Evolutionary conservation across 768 basidiomycete genomes (phyloP), one percentile per base, ranked within the genome.

Genomic region (Phaeolepiota aurea): DNA sequence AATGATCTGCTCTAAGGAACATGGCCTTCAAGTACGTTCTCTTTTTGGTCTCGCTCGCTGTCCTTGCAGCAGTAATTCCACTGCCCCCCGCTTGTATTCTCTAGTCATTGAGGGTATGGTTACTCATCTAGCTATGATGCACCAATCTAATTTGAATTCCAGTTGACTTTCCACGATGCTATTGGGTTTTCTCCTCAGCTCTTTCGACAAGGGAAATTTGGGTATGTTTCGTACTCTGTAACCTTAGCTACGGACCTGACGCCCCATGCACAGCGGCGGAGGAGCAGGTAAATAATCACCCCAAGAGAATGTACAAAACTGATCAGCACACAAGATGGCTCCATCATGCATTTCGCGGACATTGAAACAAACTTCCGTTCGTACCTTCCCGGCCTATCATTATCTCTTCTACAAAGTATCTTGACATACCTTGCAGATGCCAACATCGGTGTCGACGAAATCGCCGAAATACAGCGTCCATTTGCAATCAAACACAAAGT

Each of bases 261-360:
- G 14, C 9, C 16, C 9, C 16, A 35, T 35, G 10, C 9, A 10
- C 34, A 35, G 25, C 10, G 38, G 38, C 5, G 25, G 25, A 7
- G 38, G 38, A 5, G 38, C 38, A 5, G 28, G 28, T 31, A 9
- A 31, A 14, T 31, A 10, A 10, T 14, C 14, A n/a, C n/a, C n/a
- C n/a, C n/a, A n/a, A n/a, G n/a, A n/a, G 28, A 31, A 31, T 31
- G 28, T 31, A 31, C 28, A 9, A 31, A 31, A 31, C 10, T 10
- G 14, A 31, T 31, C 14, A 14, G 28, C 28, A 31, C 28, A 10
- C 9, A 9, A 31, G 38, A 40, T 18, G 67, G 62, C 20, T 66
- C 65, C 5, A 65, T 68, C 40, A 54, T 66, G 38, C 41, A 48
- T 12, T 68, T 68, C 44, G 41, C 43, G 4, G 47, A 56, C 13